A percentile compares a stretch with the other conserved stretches of the same genome.
phyloP scores from a whole-genome alignment of 345 rosid species.

The Acer yangbiense region DNA sequence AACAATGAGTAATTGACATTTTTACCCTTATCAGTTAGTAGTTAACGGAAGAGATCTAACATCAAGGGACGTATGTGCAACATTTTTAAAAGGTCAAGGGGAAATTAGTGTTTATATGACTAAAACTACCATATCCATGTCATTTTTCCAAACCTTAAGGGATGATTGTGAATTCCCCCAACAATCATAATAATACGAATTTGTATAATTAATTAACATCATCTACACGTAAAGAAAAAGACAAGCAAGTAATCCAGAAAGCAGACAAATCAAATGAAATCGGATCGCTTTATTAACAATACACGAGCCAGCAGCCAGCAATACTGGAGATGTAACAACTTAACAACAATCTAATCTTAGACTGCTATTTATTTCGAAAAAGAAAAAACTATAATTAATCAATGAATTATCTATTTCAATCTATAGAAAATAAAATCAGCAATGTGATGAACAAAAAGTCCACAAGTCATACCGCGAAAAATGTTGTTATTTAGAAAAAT shows the following conservation, averaged over 20 bases:
- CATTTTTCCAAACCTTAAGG: no score
- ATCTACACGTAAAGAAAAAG: background rate
- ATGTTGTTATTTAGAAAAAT: background rate
- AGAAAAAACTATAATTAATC: background rate
- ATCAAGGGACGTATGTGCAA: no score
- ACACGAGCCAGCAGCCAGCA: background rate
- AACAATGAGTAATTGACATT: no score
- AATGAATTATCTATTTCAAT: constrained; percentile 1
- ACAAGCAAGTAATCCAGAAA: background rate
- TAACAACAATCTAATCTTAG: background rate
- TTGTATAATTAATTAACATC: no score
- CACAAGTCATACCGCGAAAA: background rate
- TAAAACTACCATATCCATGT: no score
- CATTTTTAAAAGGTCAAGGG: no score
- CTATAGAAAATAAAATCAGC: background rate
- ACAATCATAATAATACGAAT: no score
- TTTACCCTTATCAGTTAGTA: no score
- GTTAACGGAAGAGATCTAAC: no score
- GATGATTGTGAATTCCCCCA: no score
- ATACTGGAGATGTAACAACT: background rate
- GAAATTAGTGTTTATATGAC: no score
- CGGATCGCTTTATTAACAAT: background rate
- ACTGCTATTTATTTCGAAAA: background rate
- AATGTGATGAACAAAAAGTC: background rate
- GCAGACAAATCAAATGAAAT: background rate